Evolutionary conservation across 805 yeast species (phyloP).

Genomic region (Saccharomycopsis olivae): DNA sequence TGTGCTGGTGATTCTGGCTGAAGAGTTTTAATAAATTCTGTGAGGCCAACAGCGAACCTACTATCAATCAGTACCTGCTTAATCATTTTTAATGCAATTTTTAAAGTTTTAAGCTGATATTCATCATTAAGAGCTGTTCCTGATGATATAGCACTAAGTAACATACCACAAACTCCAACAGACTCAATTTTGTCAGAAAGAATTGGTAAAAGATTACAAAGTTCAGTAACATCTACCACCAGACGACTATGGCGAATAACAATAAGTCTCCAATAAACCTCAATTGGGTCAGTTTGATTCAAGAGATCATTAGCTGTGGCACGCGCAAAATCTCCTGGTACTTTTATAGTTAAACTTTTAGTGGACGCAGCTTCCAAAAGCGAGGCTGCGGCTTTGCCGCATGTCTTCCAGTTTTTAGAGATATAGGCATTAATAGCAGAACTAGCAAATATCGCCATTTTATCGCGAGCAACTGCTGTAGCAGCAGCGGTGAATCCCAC

Average conservation of each 20-base stretch:
- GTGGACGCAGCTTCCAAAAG: not conserved
- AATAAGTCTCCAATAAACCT: slow-evolving; percentile 42
- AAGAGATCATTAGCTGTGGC: not conserved
- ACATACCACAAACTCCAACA: too few species aligned
- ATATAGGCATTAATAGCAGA: slow-evolving; percentile 40
- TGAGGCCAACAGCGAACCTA: too few species aligned
- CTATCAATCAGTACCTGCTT: too few species aligned
- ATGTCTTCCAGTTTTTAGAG: slow-evolving; percentile 30
- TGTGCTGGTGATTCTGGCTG: too few species aligned
- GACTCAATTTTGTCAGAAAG: too few species aligned
- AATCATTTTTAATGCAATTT: too few species aligned
- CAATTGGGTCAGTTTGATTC: slow-evolving; percentile 21
- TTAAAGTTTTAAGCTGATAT: too few species aligned
- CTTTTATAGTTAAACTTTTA: slow-evolving; percentile 9
- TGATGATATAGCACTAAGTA: too few species aligned
- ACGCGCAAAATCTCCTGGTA: slow-evolving; percentile 19
- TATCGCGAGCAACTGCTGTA: slow-evolving; percentile 32
- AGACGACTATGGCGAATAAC: slow-evolving; percentile 32
- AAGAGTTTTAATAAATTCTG: too few species aligned
- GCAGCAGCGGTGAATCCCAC: slow-evolving; percentile 38
- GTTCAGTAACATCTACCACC: too few species aligned
- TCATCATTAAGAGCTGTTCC: too few species aligned
- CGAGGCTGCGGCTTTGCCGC: slow-evolving; percentile 29
- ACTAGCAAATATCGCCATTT: slow-evolving; percentile 32
- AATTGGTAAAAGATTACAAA: too few species aligned